Conservation (phyloP, 805 yeast genomes). For the Yarrowia sp. region DNA sequence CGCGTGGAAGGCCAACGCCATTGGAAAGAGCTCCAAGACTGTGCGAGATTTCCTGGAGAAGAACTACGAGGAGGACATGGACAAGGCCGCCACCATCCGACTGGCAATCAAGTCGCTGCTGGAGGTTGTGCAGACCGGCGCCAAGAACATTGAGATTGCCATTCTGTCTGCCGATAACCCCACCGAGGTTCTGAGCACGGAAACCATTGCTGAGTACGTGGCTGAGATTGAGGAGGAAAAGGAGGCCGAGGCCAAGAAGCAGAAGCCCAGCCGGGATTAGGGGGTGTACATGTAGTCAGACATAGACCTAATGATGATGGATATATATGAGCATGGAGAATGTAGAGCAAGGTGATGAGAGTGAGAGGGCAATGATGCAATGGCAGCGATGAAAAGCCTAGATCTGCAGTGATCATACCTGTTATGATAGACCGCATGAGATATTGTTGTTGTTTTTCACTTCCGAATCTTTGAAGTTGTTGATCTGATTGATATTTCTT, state of each 20-base stretch:
- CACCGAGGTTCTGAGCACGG: slow-evolving; percentile 66
- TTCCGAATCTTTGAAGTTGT: too few relatives aligned
- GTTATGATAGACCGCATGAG: too few relatives aligned
- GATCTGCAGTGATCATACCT: too few relatives aligned
- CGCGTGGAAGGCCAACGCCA: slow-evolving; percentile 98
- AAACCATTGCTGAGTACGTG: slow-evolving; percentile 76
- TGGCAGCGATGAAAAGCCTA: too few relatives aligned
- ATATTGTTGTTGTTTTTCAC: too few relatives aligned
- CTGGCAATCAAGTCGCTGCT: slow-evolving; percentile 85
- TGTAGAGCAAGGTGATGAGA: background rate
- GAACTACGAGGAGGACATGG: slow-evolving; percentile 69
- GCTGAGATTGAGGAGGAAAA: slow-evolving; percentile 87
- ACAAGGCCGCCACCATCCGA: slow-evolving; percentile 72
- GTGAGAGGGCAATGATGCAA: too few relatives aligned
- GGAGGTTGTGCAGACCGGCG: slow-evolving; percentile 98
- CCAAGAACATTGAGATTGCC: slow-evolving; percentile 92
- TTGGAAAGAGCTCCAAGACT: slow-evolving; percentile 93
- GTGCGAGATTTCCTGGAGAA: slow-evolving; percentile 95
- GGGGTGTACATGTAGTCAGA: background rate
- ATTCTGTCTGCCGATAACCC: slow-evolving; percentile 75
- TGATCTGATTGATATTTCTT: too few relatives aligned
- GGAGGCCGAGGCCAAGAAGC: slow-evolving; percentile 65
- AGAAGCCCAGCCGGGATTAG: slow-evolving; percentile 49
- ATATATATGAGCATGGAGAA: background rate
- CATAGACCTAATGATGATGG: slow-evolving; percentile 33